Evolutionary conservation across 352 stramenopile species (phyloP), one percentile per base, ranked within the genome.

Genomic region (Globisporangium megalacanthum): DNA sequence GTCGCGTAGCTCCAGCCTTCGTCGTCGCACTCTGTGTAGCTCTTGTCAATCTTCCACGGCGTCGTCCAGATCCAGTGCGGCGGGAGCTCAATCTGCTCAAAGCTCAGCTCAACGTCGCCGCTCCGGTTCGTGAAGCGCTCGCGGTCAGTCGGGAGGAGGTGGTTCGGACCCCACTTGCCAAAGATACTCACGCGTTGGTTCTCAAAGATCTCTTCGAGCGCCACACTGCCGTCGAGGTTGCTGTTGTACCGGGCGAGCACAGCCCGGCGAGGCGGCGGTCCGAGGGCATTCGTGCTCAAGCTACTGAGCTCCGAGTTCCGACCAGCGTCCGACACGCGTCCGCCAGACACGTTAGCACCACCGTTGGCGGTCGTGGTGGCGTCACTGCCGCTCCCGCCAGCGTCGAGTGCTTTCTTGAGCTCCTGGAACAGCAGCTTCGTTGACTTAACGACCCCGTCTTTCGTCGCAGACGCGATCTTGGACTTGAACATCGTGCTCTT

Each of bases 111-210:
- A 17, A 85, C 75, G 56, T 92, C 77, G n/a, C 84, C 84, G 13
- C 79, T 82, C 52, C 84, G 82, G 59, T 89, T 92, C 29, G 84
- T 87, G 39, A 94, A 94, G 10, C 84, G 84, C 15, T 77, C 68
- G 54, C 84, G 79, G 42, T 94, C 84, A 0, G 84, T 94, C 29
- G 82, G 84, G 20, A 92, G 68, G 55, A 94, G 60, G 47, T 94
- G 83, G 59, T 92, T 92, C 4, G 84, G 84, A 0, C 79, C 84
- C 84, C 84, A 94, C 49, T 94, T 94, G 35, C 82, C 82, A 70
- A 94, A 94, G 62, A 94, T 86, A 62, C 82, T 91, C 57, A 94
- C 73, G 15, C 84, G 84, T 63, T 94, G 84, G 62, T 94, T 94
- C 63, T 94, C 82, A 64, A 94, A 94, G 63, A 94, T 91, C 66